These are phyloP conservation scores for Juncus effusus DNA, from an alignment of 176 grass and related monocot genomes.

Conservation along the genomic window DNA sequence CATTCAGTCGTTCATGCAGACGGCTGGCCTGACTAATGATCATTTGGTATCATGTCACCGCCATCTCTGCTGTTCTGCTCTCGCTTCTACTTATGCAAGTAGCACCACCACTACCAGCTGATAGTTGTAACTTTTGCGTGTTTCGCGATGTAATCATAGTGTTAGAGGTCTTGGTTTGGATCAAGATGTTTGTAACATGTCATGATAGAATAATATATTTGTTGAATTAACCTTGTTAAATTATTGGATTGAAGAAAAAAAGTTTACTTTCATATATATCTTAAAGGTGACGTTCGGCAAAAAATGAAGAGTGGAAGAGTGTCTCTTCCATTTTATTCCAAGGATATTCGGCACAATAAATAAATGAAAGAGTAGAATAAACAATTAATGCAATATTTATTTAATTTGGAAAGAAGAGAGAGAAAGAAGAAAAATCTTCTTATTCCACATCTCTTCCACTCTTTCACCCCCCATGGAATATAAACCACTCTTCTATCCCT, in stretches of 20 bases:
- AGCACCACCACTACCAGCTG: not conserved
- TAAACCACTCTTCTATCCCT: too few species aligned
- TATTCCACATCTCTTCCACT: too few species aligned
- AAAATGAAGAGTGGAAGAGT: not conserved
- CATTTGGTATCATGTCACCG: constrained; percentile 94
- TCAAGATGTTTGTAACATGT: constrained; percentile 24
- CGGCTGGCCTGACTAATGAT: constrained; percentile 90
- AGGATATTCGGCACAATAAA: too few species aligned
- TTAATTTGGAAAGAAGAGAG: too few species aligned
- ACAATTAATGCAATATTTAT: too few species aligned
- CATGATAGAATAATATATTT: constrained; percentile 10
- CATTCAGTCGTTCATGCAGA: constrained; percentile 95
- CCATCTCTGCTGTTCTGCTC: constrained; percentile 50
- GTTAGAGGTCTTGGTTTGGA: constrained; percentile 15
- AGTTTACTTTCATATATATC: too few species aligned
- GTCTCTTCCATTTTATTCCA: too few species aligned
- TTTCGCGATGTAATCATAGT: constrained; percentile 2
- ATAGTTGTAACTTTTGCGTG: too few species aligned
- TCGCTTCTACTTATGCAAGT: not conserved
- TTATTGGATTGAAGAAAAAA: not conserved
- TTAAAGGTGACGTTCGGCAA: not conserved
- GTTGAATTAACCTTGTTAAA: constrained; percentile 26
- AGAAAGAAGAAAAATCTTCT: too few species aligned
- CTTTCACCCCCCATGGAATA: too few species aligned
- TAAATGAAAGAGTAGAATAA: too few species aligned